These are phyloP conservation scores for Dillenia suffruticosa DNA, from an alignment of 164 flowering plant species.

Conservation along the genomic window DNA sequence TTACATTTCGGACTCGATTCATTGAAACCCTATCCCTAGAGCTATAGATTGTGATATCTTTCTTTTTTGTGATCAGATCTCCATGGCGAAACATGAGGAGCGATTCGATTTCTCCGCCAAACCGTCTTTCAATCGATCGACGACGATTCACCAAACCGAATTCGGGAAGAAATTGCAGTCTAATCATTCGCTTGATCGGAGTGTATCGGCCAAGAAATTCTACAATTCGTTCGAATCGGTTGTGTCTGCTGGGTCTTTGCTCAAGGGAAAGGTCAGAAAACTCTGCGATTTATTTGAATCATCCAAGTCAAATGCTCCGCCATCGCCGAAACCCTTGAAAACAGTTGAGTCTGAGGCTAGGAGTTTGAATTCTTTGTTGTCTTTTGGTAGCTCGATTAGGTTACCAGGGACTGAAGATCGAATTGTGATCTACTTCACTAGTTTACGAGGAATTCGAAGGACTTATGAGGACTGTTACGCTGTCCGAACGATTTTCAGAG, in stretches of 20 bases:
- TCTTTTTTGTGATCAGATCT: constrained; percentile 78
- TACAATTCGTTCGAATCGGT: constrained; percentile 4
- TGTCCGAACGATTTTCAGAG: constrained; percentile 63
- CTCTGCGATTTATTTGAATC: constrained; percentile 17
- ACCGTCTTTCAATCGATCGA: background rate
- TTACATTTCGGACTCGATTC: background rate
- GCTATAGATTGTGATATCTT: constrained; percentile 25
- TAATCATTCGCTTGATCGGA: background rate
- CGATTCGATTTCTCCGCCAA: constrained; percentile 11
- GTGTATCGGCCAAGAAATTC: constrained; percentile 13
- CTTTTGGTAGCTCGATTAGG: constrained; percentile 3
- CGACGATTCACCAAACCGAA: background rate
- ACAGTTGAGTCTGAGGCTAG: constrained; percentile 19
- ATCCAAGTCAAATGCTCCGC: constrained; percentile 5
- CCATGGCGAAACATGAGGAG: constrained; percentile 78
- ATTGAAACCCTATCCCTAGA: constrained; percentile 1
- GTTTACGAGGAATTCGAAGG: constrained; percentile 79
- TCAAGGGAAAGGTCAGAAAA: constrained; percentile 30
- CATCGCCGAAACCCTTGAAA: constrained; percentile 37
- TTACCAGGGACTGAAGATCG: constrained; percentile 38
- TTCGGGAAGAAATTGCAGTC: constrained; percentile 13
- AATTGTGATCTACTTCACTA: constrained; percentile 75
- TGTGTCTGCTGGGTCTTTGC: constrained; percentile 12
- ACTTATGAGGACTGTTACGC: constrained; percentile 84
- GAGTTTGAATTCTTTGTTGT: constrained; percentile 5